Base-by-base conservation (phyloP, 305 asterid genomes). In the Salvia sclarea region DNA sequence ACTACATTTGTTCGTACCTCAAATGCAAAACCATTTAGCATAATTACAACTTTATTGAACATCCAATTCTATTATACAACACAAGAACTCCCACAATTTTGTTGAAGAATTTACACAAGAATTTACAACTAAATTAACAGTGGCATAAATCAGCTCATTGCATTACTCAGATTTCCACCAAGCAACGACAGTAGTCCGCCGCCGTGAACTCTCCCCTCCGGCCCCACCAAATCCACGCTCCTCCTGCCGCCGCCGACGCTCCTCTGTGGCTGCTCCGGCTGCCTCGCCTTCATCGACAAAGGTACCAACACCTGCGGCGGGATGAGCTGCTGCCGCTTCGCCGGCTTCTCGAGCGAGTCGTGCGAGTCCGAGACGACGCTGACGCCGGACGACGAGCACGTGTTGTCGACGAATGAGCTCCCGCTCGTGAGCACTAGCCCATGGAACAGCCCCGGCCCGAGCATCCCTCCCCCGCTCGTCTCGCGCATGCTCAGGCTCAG, bases 261-360 rank as follows among this genome's bases (percentile, higher is more conserved):
- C 66, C 77, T 69, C 33, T 71, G 83, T 6, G 64, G 76, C 73
- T 78, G 71, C 61, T 73, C 78, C 68, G 57, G 63, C 22, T 71
- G 81, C 55, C 58, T 71, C 6, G 74, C 79, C 80, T 88, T 87
- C 98, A 93, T 93, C 13, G 98, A 94, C 83, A 78, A 25, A 66
- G 98, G 99, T 76, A 91, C 95, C 87, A 91, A 63, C 22, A 89
- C 97, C 78, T 85, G 96, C 41, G 96, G 94, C n/a, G 99, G 98
- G 44, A 91, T 87, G 6, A 89, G 95, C 44, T 75, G 86, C 16
- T 70, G 88, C 12, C 88, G 30, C 59, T 93, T 84, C 3, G 78
- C 81, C 1, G 85, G 85, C 73, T 45, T 81, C 61, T 85, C 85
- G 0, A 71, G 62, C 7, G 81, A 71, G 54, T 85, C 85, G 0